Conservation (phyloP, 2,329 filamentous ascomycete genomes). For the Cryphonectria japonica region DNA sequence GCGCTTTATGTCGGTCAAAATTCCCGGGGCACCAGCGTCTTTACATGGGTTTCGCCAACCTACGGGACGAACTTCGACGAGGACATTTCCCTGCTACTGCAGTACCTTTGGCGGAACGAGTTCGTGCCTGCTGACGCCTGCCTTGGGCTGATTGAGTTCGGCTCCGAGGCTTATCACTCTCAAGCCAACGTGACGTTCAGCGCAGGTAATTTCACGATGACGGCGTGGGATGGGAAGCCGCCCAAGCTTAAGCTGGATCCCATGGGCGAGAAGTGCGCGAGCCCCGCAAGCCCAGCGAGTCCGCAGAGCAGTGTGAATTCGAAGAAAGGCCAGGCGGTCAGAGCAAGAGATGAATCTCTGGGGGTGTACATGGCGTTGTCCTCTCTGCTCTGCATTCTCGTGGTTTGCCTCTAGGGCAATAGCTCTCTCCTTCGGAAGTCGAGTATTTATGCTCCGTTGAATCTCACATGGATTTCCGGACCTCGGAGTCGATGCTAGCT, state of each 20-base stretch:
- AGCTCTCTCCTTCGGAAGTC: not conserved
- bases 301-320: conserved; percentile 15
- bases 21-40: conserved; percentile 37
- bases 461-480: not conserved
- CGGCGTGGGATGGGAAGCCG: conserved; percentile 30
- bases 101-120: conserved; percentile 38
- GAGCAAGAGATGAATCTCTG: not conserved
- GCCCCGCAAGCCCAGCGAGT: conserved; percentile 19
- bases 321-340: conserved; percentile 12
- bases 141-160: conserved; percentile 39
- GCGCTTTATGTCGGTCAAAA: conserved; percentile 37
- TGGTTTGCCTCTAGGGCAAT: conserved; percentile 1
- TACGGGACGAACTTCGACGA: conserved; percentile 36
- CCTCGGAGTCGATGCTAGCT: not conserved
- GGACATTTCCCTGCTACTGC: conserved; percentile 38
- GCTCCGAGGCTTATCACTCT: conserved; percentile 38
- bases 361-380: not conserved
- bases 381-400: not conserved
- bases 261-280: conserved; percentile 15
- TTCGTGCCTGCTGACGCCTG: conserved; percentile 35
- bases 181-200: conserved; percentile 38
- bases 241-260: conserved; percentile 21
- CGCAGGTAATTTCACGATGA: conserved; percentile 35
- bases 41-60: conserved; percentile 37
- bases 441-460: not conserved